Percentiles rank a stretch among this genome's conserved stretches.
Evolutionary conservation across 257 asterid genomes (phyloP).

Genomic region (Solanum pennellii): DNA sequence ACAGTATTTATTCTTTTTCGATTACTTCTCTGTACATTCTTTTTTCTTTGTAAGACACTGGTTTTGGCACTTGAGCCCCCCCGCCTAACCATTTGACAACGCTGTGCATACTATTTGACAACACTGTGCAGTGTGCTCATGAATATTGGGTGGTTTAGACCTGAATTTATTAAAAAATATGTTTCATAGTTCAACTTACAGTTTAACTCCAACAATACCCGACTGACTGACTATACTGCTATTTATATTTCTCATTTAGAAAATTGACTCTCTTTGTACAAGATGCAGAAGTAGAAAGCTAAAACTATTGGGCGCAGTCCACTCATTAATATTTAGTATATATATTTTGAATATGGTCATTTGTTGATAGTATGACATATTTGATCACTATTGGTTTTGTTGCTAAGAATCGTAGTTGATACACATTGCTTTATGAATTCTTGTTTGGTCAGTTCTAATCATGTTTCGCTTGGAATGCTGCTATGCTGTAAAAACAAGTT

Average conservation of each 20-base stretch:
- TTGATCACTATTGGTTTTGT: not conserved
- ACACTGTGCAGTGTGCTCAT: not conserved
- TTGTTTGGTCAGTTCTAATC: not conserved
- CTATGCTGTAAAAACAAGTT: not conserved
- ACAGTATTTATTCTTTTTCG: not conserved
- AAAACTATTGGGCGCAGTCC: not conserved
- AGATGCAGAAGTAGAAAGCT: not conserved
- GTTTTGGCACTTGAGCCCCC: not conserved
- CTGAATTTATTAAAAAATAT: not conserved
- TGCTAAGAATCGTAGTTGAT: not conserved
- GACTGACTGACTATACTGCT: not conserved
- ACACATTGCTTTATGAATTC: not conserved
- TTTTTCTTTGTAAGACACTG: not conserved
- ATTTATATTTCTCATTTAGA: not conserved
- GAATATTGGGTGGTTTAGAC: not conserved
- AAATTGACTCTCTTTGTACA: not conserved
- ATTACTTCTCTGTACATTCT: not conserved
- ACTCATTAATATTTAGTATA: not conserved
- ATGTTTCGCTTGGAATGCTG: not conserved
- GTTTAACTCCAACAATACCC: not conserved
- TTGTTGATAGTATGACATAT: not conserved
- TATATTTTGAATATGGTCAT: not conserved
- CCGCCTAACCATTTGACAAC: too few species aligned
- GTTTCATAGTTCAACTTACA: not conserved
- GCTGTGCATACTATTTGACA: not conserved